These are phyloP conservation scores for Solanum medicagineum DNA, from an alignment of 257 asterid genomes.

Conservation along the genomic window DNA sequence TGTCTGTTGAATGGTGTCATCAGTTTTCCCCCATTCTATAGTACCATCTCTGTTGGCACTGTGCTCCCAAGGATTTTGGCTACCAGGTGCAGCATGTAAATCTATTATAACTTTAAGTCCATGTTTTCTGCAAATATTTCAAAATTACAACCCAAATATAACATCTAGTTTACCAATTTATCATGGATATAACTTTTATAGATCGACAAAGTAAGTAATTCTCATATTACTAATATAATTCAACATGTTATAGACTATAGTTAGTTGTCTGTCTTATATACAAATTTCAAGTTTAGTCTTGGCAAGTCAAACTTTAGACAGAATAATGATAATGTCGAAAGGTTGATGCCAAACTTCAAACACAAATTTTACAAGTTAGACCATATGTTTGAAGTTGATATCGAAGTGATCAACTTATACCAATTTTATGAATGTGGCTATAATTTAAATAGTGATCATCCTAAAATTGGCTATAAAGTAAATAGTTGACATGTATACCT, in stretches of 20 bases:
- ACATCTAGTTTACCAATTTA: background rate
- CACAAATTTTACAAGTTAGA: too few relatives aligned
- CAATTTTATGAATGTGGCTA: background rate
- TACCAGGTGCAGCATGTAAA: conserved; percentile 73
- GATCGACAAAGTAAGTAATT: background rate
- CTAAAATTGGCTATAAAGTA: background rate
- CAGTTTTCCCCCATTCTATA: conserved; percentile 58
- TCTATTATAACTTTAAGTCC: conserved; percentile 49
- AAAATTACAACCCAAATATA: background rate
- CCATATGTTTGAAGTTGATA: background rate
- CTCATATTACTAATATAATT: background rate
- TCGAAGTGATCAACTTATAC: background rate
- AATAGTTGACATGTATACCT: conserved; percentile 7
- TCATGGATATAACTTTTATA: background rate
- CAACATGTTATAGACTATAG: background rate
- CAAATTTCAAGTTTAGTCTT: background rate
- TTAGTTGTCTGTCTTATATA: background rate
- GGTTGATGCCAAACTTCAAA: too few relatives aligned
- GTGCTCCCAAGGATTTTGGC: conserved; percentile 69
- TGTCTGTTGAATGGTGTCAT: conserved; percentile 42
- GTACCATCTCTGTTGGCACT: conserved; percentile 57
- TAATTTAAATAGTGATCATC: too few relatives aligned
- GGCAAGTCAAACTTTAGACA: background rate
- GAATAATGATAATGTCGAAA: too few relatives aligned
- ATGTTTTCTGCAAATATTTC: conserved; percentile 35